These are phyloP conservation scores for Alopecurus myosuroides DNA, from an alignment of 176 grass and related monocot genomes.

Conservation along the genomic window DNA sequence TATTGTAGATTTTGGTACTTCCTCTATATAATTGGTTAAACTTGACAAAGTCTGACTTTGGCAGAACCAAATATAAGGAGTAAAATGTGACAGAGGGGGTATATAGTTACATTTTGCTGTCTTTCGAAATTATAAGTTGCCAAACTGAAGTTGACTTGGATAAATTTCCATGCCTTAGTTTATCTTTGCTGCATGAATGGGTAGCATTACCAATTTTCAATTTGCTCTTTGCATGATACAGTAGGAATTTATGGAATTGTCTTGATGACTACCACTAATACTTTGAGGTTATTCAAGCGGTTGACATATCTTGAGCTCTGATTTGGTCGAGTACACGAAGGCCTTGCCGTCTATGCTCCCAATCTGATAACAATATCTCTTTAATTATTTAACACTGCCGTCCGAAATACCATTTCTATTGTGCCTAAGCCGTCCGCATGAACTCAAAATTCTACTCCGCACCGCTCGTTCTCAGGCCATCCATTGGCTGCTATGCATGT, in stretches of 20 bases:
- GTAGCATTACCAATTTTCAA: neutral
- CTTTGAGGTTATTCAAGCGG: neutral
- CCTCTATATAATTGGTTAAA: no score
- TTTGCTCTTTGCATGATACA: neutral
- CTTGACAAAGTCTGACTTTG: no score
- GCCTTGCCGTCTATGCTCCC: constrained; percentile 8
- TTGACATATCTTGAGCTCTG: constrained; percentile 34
- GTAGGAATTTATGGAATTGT: neutral
- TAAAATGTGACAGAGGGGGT: no score
- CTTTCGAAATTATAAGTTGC: no score
- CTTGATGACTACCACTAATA: neutral
- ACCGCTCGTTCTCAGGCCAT: neutral
- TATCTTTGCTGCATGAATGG: neutral
- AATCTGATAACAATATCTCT: constrained; percentile 9
- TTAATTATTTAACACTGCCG: neutral
- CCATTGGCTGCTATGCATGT: neutral
- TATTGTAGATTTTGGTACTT: no score
- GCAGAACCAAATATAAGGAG: no score
- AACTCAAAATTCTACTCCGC: neutral
- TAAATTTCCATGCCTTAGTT: neutral
- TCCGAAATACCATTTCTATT: neutral
- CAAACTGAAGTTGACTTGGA: neutral
- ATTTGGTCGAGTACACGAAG: constrained; percentile 20
- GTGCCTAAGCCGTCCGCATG: neutral
- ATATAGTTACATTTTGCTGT: neutral